phyloP scores from a whole-genome alignment of 164 flowering plant species.

The Kalanchoe fedtschenkoi region DNA sequence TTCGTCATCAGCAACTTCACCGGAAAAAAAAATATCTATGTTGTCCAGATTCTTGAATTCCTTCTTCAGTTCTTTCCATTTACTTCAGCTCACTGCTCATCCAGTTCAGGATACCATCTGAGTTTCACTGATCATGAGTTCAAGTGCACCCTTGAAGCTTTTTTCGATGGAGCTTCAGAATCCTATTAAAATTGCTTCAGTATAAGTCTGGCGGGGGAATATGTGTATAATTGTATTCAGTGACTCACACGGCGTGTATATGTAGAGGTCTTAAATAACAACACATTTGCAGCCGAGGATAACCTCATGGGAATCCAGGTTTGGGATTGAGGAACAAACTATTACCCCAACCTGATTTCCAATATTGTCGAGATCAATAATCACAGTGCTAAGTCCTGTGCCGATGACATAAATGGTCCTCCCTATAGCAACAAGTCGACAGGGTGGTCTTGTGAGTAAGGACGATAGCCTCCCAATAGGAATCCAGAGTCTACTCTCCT shows the following conservation, averaged over 20 bases:
- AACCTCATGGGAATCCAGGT: conserved; percentile 25
- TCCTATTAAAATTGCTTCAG: no score
- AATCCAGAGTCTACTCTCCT: conserved; percentile 49
- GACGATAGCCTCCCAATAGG: conserved; percentile 53
- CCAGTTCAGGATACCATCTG: no score
- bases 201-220: no score
- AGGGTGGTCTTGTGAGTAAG: conserved; percentile 59
- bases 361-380: conserved; percentile 36
- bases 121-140: no score
- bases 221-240: no score
- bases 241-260: neutral
- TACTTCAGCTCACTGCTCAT: no score
- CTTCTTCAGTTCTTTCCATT: no score
- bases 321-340: conserved; percentile 50
- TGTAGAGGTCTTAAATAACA: conserved; percentile 23
- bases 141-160: no score
- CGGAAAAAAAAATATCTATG: no score
- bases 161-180: no score
- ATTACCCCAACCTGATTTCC: conserved; percentile 32
- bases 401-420: conserved; percentile 58
- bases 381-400: conserved; percentile 62
- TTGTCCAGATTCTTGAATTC: no score
- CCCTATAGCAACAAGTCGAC: conserved; percentile 59
- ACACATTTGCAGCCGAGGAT: conserved; percentile 53
- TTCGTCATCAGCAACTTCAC: no score